phyloP scores from a whole-genome alignment of 2,329 filamentous ascomycete genomes.

The Aspergillus ibericus region DNA sequence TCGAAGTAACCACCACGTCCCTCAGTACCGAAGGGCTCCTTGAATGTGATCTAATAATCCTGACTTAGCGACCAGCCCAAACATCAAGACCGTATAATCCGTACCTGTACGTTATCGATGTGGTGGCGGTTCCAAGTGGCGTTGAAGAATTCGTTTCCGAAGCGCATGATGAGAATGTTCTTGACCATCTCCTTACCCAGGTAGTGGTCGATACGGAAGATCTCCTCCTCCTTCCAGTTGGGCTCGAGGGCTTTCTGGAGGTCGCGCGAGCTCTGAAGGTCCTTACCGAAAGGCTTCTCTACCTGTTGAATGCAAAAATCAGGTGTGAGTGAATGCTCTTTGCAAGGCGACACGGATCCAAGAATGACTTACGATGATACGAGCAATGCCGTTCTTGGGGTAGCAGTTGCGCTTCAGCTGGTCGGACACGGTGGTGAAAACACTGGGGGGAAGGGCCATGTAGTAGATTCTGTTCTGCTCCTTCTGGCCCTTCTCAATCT shows the following conservation, averaged over 20 bases:
- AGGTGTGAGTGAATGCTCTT: slow-evolving; percentile 20
- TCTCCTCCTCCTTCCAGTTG: slow-evolving; percentile 98
- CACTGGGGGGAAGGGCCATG: slow-evolving; percentile 96
- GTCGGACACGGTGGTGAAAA: slow-evolving; percentile 97
- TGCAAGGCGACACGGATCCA: background rate
- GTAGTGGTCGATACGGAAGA: slow-evolving; percentile 99
- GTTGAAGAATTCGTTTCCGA: slow-evolving; percentile 97
- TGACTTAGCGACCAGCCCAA: background rate
- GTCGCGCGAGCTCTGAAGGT: slow-evolving; percentile 88
- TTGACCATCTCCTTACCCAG: slow-evolving; percentile 99
- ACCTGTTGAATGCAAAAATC: slow-evolving; percentile 57
- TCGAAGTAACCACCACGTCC: slow-evolving; percentile 98
- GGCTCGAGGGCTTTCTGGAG: slow-evolving; percentile 92
- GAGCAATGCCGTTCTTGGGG: slow-evolving; percentile 82
- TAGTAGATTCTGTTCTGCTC: slow-evolving; percentile 96
- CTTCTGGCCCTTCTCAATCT: slow-evolving; percentile 76
- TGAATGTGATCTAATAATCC: slow-evolving; percentile 76
- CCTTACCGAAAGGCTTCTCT: slow-evolving; percentile 99
- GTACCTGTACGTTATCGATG: slow-evolving; percentile 92
- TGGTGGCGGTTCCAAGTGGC: slow-evolving; percentile 99
- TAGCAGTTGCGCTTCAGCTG: slow-evolving; percentile 98
- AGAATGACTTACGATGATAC: slow-evolving; percentile 74
- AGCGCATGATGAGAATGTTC: slow-evolving; percentile 96
- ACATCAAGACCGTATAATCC: slow-evolving; percentile 4
- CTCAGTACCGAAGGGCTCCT: slow-evolving; percentile 98